These are phyloP conservation scores for Acmispon strigosus DNA, from an alignment of 306 rosid species.

Conservation along the genomic window DNA sequence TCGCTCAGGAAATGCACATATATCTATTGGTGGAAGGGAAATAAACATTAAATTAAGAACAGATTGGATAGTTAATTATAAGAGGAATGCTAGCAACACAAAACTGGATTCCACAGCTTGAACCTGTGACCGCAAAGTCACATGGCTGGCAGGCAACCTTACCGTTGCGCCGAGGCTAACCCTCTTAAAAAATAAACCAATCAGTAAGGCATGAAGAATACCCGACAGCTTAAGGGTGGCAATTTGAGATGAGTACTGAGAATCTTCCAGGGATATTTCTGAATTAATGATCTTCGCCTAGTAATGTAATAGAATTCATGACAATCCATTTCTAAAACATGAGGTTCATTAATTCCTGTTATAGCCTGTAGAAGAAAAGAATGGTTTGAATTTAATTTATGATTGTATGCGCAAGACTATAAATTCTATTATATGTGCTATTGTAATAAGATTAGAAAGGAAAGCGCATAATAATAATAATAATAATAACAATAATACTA, in stretches of 20 bases:
- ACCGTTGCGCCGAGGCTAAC: no score
- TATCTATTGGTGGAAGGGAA: constrained; percentile 5
- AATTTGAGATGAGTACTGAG: background rate
- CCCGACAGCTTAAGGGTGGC: constrained; percentile 36
- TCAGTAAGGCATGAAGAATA: background rate
- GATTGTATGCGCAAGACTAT: no score
- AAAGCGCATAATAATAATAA: background rate
- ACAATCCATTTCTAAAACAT: constrained; percentile 36
- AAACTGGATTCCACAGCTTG: no score
- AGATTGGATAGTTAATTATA: background rate
- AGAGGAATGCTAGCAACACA: no score
- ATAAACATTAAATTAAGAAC: background rate
- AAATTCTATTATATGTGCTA: no score
- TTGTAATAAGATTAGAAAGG: background rate
- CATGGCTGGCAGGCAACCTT: no score
- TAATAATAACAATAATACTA: no score
- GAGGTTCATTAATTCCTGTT: constrained; percentile 4
- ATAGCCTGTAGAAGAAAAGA: constrained; percentile 18
- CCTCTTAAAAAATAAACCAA: background rate
- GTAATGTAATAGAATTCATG: no score
- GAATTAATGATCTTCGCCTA: constrained; percentile 23
- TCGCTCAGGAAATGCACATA: constrained; percentile 21
- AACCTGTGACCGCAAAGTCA: no score
- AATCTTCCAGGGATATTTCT: background rate
- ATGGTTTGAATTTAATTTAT: background rate